Base-by-base conservation (phyloP, 495 filamentous ascomycete genomes). In the Penicillium silybi region DNA sequence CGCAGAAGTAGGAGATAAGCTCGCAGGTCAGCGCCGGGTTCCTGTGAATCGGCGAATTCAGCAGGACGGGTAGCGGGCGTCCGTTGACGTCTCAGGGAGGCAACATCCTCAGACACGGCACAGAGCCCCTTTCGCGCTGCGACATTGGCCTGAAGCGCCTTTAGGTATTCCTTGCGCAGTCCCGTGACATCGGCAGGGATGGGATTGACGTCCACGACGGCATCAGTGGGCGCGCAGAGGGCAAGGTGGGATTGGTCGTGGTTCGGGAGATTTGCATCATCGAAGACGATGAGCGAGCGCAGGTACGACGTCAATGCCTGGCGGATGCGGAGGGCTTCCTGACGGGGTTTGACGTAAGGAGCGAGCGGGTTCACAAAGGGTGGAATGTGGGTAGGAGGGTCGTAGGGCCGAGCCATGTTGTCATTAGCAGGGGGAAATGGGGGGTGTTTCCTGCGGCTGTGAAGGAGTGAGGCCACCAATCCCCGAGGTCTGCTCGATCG, bases 121-220 rank as follows among this genome's bases (percentile, higher is more conserved):
- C 69, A 56, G 43, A 79, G 75, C 35, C 79, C 77, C 15, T 73
- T 70, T 34, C 73, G 70, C 13, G 82, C 80, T 37, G 73, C 71
- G 32, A 83, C 63, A 54, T 85, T 84, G 35, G 75, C 80, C 48
- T 71, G 70, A n/a, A 85, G 62, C 3, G 82, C 82, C 37, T 82
- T 68, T 39, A 85, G 61, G 47, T 85, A 87, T 50, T 81, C 71
- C 50, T 58, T 76, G 52, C 72, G 54, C 41, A 74, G 54, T 11
- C 71, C 73, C 27, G 68, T 59, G 11, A 78, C 20, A 16, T 74
- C 70, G 41, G 57, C 44, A 17, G 74, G 71, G 35, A 71, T 65
- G 18, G 61, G 67, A 46, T 69, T 69, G 37, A 78, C 73, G 16
- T 61, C 64, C 8, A 51, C 44, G 41, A 69, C 64, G 29, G 63